Evolutionary conservation across 208 protist genomes (phyloP).

Genomic region (Trypanosoma lewisi): DNA sequence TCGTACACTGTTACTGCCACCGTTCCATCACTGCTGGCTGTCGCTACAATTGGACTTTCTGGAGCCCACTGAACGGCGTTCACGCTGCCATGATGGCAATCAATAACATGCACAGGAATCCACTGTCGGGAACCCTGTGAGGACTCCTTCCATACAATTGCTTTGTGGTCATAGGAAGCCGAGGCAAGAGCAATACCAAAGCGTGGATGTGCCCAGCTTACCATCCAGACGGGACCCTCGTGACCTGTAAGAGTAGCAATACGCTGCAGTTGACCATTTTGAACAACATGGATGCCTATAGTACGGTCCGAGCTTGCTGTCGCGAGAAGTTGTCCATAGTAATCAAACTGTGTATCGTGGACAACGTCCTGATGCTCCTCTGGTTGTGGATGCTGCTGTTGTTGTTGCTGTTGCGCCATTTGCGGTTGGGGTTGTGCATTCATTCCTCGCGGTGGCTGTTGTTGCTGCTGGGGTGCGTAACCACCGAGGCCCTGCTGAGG

Average conservation of each 20-base stretch:
- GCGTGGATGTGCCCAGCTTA: slow-evolving; percentile 97
- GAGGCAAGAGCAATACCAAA: slow-evolving; percentile 96
- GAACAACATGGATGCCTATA: slow-evolving; percentile 95
- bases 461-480: slow-evolving; percentile 14
- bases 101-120: slow-evolving; percentile 67
- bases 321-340: slow-evolving; percentile 97
- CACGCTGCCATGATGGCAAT: slow-evolving; percentile 68
- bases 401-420: slow-evolving; percentile 1
- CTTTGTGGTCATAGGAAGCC: slow-evolving; percentile 95
- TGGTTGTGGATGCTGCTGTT: slow-evolving; percentile 4
- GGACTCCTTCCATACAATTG: slow-evolving; percentile 95
- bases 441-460: neutral
- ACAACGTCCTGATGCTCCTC: slow-evolving; percentile 88
- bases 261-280: slow-evolving; percentile 43
- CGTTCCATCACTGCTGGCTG: slow-evolving; percentile 77
- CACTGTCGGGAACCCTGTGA: slow-evolving; percentile 38
- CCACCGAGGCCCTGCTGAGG: neutral
- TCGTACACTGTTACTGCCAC: slow-evolving; percentile 60
- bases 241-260: slow-evolving; percentile 86
- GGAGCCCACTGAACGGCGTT: slow-evolving; percentile 85
- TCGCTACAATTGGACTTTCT: slow-evolving; percentile 65
- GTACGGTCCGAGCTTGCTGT: slow-evolving; percentile 96
- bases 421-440: slow-evolving; percentile 1
- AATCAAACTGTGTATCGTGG: slow-evolving; percentile 98
- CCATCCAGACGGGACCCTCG: slow-evolving; percentile 98